Evolutionary conservation across 108 stramenopile species (phyloP), one percentile per base, ranked within the genome.

Genomic region (Chaetoceros tenuissimus): DNA sequence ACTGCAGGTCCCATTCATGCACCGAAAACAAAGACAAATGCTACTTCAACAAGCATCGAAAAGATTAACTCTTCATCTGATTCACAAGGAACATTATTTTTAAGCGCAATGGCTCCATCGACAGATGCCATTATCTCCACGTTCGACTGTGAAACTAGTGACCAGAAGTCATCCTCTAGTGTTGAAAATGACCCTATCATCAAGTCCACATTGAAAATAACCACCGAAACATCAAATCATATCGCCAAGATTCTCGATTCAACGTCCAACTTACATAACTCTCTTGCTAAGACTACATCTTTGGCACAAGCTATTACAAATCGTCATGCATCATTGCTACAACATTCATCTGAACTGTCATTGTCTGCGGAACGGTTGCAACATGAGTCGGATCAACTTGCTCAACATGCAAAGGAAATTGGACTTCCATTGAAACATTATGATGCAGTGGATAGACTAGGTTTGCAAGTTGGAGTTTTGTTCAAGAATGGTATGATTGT

Each of bases 301-400:
- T 80, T 92, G 59, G 80, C 81, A 30, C 64, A 84, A 51, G 85
- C 88, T 52, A 75, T 92, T 50, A 77, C 80, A 24, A 69, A 74
- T 49, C 84, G 87, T 17, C 91, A 92, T 62, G 75, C 87, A 25
- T 81, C 81, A 17, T 55, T 92, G 22, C 63, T 92, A 29, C 72
- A 77, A 23, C 91, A 89, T 69, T 87, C 87, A 7, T 82, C 84
- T 27, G 91, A 92, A 65, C 67, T 92, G 2, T 82, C 80, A 7
- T 83, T 87, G 3, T 86, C 91, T n/a, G 87, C 87, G n/a, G 91
- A 92, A 73, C 75, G 87, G 44, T 67, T 92, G 43, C 87, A 89
- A 51, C 74, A 78, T 48, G 87, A 92, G 72, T 82, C 85, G 53
- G 73, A 50, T 40, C 27, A 81, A 31, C 57, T 92, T 34, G 71